Conservation (phyloP, 306 rosid species). For the Cucumis sativus region DNA sequence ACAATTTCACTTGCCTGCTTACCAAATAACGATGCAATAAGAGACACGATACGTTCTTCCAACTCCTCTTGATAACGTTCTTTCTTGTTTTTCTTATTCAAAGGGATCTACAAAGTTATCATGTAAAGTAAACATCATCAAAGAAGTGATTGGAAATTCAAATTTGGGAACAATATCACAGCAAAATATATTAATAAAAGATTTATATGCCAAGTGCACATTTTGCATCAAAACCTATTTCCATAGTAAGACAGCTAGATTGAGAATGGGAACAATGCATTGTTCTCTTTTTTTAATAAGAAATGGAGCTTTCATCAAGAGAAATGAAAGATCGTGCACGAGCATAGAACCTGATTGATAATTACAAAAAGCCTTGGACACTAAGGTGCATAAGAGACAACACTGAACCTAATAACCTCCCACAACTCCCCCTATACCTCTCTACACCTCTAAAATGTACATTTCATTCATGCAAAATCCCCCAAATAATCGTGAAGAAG, state of each 20-base stretch:
- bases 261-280: neutral
- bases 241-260: neutral
- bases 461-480: neutral
- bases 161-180: neutral
- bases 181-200: neutral
- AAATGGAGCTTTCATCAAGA: neutral
- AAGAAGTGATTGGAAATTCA: neutral
- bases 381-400: neutral
- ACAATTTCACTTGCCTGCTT: constrained; percentile 55
- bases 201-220: neutral
- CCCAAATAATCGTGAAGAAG: neutral
- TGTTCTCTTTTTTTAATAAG: neutral
- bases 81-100: constrained; percentile 73
- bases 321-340: neutral
- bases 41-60: constrained; percentile 81
- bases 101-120: constrained; percentile 38
- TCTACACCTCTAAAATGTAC: neutral
- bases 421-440: neutral
- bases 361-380: neutral
- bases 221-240: neutral
- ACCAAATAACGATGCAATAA: constrained; percentile 90
- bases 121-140: constrained; percentile 14
- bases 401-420: neutral
- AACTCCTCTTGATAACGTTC: constrained; percentile 84
- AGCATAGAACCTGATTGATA: neutral